Evolutionary conservation across 2,329 filamentous ascomycete genomes (phyloP).

Genomic region (Cladosporium oxysporum): DNA sequence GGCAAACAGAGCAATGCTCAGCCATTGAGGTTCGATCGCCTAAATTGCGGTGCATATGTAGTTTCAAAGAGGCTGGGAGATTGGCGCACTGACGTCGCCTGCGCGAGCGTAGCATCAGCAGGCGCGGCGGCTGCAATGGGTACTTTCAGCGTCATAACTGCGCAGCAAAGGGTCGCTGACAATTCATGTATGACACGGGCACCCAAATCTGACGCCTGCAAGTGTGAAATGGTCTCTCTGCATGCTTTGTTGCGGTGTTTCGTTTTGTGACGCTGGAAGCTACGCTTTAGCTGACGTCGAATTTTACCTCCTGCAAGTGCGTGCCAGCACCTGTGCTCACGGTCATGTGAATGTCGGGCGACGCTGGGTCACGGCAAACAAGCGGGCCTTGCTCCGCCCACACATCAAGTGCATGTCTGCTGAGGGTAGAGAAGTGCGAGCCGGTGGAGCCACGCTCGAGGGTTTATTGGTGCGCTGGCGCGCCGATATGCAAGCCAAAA

Average conservation of each 20-base stretch:
- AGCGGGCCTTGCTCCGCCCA: conserved; percentile 14
- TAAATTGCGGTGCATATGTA: conserved; percentile 24
- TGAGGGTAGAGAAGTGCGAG: conserved; percentile 17
- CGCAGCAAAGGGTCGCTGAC: conserved; percentile 11
- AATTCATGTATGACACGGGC: conserved; percentile 4
- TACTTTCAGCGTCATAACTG: conserved; percentile 10
- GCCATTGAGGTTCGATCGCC: conserved; percentile 19
- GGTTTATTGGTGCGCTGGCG: conserved; percentile 21
- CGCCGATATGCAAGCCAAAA: conserved; percentile 18
- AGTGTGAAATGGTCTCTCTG: background rate
- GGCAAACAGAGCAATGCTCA: conserved; percentile 11
- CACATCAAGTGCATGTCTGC: conserved; percentile 19
- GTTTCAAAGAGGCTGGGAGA: conserved; percentile 25
- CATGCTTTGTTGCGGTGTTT: background rate
- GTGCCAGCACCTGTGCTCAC: conserved; percentile 22
- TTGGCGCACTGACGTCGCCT: conserved; percentile 21
- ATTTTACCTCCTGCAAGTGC: conserved; percentile 32
- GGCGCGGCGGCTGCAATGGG: conserved; percentile 18
- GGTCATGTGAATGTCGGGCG: conserved; percentile 31
- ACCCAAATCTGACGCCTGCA: background rate
- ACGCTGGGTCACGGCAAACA: conserved; percentile 24
- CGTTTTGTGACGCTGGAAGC: conserved; percentile 1
- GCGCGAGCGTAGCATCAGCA: conserved; percentile 20
- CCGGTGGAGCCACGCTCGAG: conserved; percentile 12
- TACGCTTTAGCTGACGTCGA: conserved; percentile 30